These are phyloP conservation scores for Daldinia bambusicola DNA, from an alignment of 495 filamentous ascomycete species.

Conservation along the genomic window DNA sequence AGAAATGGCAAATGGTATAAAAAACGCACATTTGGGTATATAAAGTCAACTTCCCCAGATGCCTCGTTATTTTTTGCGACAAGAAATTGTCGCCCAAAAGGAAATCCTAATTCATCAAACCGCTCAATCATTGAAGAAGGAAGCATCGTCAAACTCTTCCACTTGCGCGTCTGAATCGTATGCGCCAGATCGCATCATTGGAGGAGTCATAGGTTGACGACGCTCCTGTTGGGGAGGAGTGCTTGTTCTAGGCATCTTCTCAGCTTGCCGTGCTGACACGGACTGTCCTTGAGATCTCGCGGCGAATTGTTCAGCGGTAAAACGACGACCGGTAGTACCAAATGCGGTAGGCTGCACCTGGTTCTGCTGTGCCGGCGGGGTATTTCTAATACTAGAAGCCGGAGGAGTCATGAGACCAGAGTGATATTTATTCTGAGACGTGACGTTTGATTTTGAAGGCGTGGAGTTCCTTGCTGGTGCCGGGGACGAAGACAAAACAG, in stretches of 20 bases:
- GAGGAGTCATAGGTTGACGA: constrained; percentile 70
- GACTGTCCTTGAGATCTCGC: constrained; percentile 56
- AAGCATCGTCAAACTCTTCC: constrained; percentile 65
- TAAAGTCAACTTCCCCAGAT: constrained; percentile 36
- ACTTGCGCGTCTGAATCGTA: constrained; percentile 78
- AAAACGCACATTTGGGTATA: constrained; percentile 40
- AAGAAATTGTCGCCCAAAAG: constrained; percentile 20
- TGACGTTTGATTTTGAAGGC: constrained; percentile 68
- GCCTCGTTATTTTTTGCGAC: constrained; percentile 22
- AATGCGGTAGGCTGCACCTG: constrained; percentile 61
- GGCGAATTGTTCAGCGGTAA: constrained; percentile 59
- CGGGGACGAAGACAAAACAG: constrained; percentile 53
- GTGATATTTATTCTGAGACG: constrained; percentile 57
- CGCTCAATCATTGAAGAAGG: constrained; percentile 64
- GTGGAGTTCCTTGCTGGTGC: constrained; percentile 61
- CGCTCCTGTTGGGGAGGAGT: constrained; percentile 49
- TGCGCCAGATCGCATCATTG: constrained; percentile 71
- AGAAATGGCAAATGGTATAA: constrained; percentile 49
- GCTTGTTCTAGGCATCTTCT: constrained; percentile 51
- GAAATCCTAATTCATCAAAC: constrained; percentile 4
- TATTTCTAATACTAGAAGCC: constrained; percentile 70
- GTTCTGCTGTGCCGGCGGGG: constrained; percentile 52
- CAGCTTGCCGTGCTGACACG: constrained; percentile 46
- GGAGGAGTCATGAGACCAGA: constrained; percentile 88
- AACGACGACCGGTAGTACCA: constrained; percentile 61